These are phyloP conservation scores for Xylaria venustula DNA, from an alignment of 495 filamentous ascomycete genomes.

Conservation along the genomic window DNA sequence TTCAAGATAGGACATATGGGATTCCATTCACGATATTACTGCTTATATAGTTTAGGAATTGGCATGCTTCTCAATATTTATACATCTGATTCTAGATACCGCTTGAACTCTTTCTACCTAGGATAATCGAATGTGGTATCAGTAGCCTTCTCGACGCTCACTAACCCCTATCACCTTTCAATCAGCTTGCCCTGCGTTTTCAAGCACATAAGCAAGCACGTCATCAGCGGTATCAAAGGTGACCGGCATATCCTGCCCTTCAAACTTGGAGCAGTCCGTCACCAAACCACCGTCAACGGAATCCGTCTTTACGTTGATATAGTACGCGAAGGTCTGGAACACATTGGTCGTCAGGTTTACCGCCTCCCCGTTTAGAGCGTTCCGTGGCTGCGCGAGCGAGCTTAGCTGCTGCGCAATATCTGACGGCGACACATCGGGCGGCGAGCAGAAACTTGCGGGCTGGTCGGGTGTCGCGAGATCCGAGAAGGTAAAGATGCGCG, in stretches of 20 bases:
- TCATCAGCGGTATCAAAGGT: not conserved
- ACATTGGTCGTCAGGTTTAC: not conserved
- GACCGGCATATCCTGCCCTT: not conserved
- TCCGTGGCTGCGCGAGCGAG: not conserved
- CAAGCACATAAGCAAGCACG: not conserved
- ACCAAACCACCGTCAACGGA: not conserved
- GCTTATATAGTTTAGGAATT: no score
- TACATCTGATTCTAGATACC: no score
- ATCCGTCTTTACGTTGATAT: not conserved
- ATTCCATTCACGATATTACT: no score
- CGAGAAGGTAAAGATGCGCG: constrained; percentile 15
- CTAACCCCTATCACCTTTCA: no score
- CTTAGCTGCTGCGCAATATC: not conserved
- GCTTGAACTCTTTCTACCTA: no score
- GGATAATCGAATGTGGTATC: no score
- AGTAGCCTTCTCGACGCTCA: no score
- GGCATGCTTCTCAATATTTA: no score
- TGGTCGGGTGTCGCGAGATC: not conserved
- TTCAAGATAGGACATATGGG: no score
- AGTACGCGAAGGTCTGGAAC: constrained; percentile 3
- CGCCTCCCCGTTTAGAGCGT: not conserved
- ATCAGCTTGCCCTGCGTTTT: constrained; percentile 4
- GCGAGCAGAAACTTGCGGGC: constrained; percentile 8
- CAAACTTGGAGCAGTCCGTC: not conserved
- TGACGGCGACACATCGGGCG: not conserved